These are phyloP conservation scores for Fraxinus greggii DNA, from an alignment of 305 asterid species.

Conservation along the genomic window DNA sequence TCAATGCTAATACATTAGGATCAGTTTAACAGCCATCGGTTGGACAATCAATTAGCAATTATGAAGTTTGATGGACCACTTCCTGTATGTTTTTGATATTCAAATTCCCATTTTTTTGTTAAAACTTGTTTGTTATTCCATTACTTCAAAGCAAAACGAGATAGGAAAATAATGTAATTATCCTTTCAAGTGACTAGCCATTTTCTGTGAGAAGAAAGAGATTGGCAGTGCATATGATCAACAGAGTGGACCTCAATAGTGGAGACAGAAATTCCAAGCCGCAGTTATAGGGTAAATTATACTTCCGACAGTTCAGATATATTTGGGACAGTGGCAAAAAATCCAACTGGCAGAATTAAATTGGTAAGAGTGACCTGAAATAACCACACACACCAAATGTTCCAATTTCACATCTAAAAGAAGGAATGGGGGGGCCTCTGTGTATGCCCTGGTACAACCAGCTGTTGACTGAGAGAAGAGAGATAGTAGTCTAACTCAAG, in stretches of 20 bases:
- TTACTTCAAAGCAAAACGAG: background rate
- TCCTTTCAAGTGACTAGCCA: background rate
- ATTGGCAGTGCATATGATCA: slow-evolving; percentile 6
- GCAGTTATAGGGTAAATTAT: slow-evolving; percentile 11
- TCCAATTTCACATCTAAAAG: slow-evolving; percentile 29
- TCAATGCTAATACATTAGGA: background rate
- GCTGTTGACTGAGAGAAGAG: slow-evolving; percentile 19
- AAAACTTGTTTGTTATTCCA: background rate
- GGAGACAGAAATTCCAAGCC: slow-evolving; percentile 11
- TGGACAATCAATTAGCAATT: background rate
- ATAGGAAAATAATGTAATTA: background rate
- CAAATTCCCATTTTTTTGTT: background rate
- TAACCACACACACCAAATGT: slow-evolving; percentile 28
- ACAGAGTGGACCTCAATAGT: slow-evolving; percentile 15
- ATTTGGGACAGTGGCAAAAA: slow-evolving; percentile 28
- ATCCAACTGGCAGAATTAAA: slow-evolving; percentile 37
- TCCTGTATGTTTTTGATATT: background rate
- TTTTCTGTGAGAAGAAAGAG: slow-evolving; percentile 6
- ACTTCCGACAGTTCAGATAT: slow-evolving; percentile 23
- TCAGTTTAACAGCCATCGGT: background rate
- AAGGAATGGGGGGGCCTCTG: slow-evolving; percentile 28
- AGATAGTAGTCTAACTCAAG: slow-evolving; percentile 20
- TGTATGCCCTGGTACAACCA: slow-evolving; percentile 21
- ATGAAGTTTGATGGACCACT: background rate
- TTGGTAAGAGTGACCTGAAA: slow-evolving; percentile 20